These are phyloP conservation scores for Neoascochyta sp. DNA, from an alignment of 2,329 filamentous ascomycete species.

Conservation along the genomic window DNA sequence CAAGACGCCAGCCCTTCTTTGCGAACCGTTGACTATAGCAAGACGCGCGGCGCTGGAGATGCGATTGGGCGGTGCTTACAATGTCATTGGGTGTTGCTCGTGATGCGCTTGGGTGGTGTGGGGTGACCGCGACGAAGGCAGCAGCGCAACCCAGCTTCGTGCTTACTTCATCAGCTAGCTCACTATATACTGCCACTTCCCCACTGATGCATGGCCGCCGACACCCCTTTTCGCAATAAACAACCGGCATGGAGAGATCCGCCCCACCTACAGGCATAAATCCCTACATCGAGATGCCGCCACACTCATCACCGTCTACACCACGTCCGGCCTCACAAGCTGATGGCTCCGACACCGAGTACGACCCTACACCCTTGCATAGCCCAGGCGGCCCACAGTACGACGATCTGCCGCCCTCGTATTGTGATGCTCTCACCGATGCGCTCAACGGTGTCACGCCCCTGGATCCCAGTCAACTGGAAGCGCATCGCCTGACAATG, in stretches of 20 bases:
- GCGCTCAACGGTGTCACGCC: slow-evolving; percentile 24
- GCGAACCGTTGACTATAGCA: no score
- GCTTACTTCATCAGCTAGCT: no score
- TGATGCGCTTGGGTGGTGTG: slow-evolving; percentile 2
- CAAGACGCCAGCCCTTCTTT: no score
- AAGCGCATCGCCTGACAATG: slow-evolving; percentile 22
- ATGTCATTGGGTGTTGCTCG: no score
- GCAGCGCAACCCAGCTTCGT: slow-evolving; percentile 4
- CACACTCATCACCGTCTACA: slow-evolving; percentile 22
- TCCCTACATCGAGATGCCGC: no score
- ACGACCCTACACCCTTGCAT: slow-evolving; percentile 28
- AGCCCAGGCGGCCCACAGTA: slow-evolving; percentile 34
- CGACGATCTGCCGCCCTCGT: slow-evolving; percentile 37
- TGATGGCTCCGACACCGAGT: slow-evolving; percentile 33
- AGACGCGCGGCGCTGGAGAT: slow-evolving; percentile 2
- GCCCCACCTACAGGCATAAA: slow-evolving; percentile 13
- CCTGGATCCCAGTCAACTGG: slow-evolving; percentile 25
- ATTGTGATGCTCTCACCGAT: slow-evolving; percentile 35
- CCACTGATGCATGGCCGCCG: no score
- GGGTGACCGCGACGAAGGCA: slow-evolving; percentile 4
- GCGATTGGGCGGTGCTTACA: no score
- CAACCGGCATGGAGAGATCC: no score
- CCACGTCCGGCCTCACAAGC: slow-evolving; percentile 28
- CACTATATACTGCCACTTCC: no score
- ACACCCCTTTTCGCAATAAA: no score